Percentiles rank a stretch among this genome's conserved stretches.
Evolutionary conservation across 768 basidiomycete genomes (phyloP).

Genomic region (Kwoniella bestiolae): DNA sequence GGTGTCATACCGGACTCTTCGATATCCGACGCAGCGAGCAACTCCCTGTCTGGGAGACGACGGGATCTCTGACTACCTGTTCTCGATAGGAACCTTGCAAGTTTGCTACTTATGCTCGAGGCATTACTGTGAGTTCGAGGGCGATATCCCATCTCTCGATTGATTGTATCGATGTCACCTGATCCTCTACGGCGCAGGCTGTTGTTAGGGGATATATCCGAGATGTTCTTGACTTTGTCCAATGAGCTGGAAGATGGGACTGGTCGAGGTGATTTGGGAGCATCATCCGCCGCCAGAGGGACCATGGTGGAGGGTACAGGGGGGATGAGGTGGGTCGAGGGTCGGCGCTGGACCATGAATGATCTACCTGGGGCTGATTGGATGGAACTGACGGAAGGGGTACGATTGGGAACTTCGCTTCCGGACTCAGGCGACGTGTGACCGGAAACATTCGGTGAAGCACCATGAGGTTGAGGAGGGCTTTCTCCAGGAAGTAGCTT

Average conservation of each 20-base stretch:
- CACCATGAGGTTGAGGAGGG: constrained; percentile 3
- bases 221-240: constrained; percentile 31
- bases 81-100: constrained; percentile 42
- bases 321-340: constrained; percentile 16
- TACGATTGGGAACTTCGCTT: constrained; percentile 2
- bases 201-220: constrained; percentile 33
- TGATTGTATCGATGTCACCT: constrained; percentile 34
- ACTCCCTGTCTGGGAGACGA: constrained; percentile 13
- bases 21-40: constrained; percentile 13
- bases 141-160: constrained; percentile 25
- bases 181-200: constrained; percentile 38
- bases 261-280: constrained; percentile 35
- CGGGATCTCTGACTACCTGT: constrained; percentile 37
- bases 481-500: constrained; percentile 10
- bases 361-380: constrained; percentile 1
- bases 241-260: constrained; percentile 40
- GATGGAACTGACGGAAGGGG: not conserved
- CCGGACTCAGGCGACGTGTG: constrained; percentile 17
- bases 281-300: constrained; percentile 18
- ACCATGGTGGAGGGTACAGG: constrained; percentile 6
- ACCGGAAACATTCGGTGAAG: constrained; percentile 10
- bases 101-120: constrained; percentile 43
- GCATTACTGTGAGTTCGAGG: constrained; percentile 50
- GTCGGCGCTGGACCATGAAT: constrained; percentile 11
- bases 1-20: constrained; percentile 21